These are phyloP conservation scores for Parachaetomium inaequale DNA, from an alignment of 495 filamentous ascomycete genomes.

Conservation along the genomic window DNA sequence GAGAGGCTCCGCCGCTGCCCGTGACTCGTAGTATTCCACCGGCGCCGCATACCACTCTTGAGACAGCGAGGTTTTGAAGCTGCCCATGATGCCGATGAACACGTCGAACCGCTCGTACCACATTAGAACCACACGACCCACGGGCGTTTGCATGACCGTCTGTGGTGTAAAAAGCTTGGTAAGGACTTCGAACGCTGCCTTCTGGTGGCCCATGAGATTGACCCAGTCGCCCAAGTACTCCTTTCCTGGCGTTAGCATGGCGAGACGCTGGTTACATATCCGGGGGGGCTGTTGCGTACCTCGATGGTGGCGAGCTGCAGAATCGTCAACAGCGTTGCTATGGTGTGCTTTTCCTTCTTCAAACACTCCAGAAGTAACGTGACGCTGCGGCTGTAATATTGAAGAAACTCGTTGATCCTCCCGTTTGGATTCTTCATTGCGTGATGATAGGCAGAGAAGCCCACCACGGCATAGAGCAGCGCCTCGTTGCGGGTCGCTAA, in stretches of 20 bases:
- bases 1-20: conserved; percentile 56
- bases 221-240: conserved; percentile 94
- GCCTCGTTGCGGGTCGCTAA: conserved; percentile 75
- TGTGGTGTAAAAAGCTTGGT: conserved; percentile 73
- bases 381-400: conserved; percentile 87
- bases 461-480: conserved; percentile 83
- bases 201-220: conserved; percentile 87
- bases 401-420: conserved; percentile 74
- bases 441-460: conserved; percentile 84
- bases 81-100: conserved; percentile 76
- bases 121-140: conserved; percentile 65
- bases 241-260: conserved; percentile 51
- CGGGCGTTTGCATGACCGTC: conserved; percentile 64
- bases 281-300: conserved; percentile 48
- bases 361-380: conserved; percentile 69
- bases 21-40: conserved; percentile 58
- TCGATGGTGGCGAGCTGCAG: conserved; percentile 91
- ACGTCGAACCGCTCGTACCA: conserved; percentile 94
- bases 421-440: conserved; percentile 64
- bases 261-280: not conserved
- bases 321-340: conserved; percentile 81
- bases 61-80: conserved; percentile 66
- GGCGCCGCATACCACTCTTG: conserved; percentile 75
- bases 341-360: conserved; percentile 61
- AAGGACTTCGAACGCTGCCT: conserved; percentile 78